Evolutionary conservation across 1,139 yeast species (phyloP), one percentile per base, ranked within the genome.

Genomic region (Protomyces gravidus): DNA sequence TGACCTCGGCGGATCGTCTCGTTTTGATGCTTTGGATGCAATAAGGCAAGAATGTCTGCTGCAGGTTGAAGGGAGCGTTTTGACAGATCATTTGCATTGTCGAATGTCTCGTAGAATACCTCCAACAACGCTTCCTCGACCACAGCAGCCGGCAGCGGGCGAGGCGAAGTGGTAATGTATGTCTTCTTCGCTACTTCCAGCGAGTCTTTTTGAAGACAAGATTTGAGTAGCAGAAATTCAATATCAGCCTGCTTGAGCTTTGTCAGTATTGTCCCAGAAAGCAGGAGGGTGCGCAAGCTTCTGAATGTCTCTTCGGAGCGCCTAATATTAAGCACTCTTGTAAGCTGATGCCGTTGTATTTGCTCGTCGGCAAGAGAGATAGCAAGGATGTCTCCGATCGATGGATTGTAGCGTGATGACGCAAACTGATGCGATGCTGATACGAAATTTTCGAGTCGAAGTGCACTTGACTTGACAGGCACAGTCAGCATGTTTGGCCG

Each of bases 91-190:
- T 17, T 19, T n/a, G 58, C 58, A 36, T 53, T 53, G 32, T 53
- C 58, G 27, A 53, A 53, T 15, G 48, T 9, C 32, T 53, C 58
- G 17, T 33, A 15, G 23, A 46, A 53, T 4, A 47, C 36, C n/a
- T 53, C 46, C 28, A 53, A 19, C 11, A 53, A 13, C 11, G 51
- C 51, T n/a, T 39, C 19, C 47, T 53, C 58, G 17, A 53, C 51
- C 15, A 13, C 33, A 7, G 27, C 26, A 23, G 58, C 47, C 2
- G 36, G 39, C 27, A 53, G 36, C 36, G 58, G 58, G 5, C 58
- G 50, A 11, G 58, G 58, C 27, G 58, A 53, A 11, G 58, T 33
- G 7, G 58, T 46, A 7, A 53, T 32, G 26, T 46, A 53, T 19
- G 40, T 53, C 5, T 32, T 46, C 13, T 45, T 26, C 5, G 58